A percentile compares a stretch with the other conserved stretches of the same genome.
Evolutionary conservation across 257 asterid genomes (phyloP).

Genomic region (Catharanthus roseus): DNA sequence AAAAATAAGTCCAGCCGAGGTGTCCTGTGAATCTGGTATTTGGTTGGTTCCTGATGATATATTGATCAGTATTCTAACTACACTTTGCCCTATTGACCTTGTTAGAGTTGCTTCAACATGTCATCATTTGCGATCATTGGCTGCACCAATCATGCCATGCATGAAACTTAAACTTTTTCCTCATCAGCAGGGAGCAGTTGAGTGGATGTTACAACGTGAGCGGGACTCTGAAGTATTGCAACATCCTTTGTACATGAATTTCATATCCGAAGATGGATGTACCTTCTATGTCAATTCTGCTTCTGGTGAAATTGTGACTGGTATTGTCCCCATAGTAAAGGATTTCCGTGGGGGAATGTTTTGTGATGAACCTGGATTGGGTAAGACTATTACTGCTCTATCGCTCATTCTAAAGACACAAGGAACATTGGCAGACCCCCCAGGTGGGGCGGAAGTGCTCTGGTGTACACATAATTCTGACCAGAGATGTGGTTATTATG

Average conservation of each 20-base stretch:
- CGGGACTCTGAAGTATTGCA: slow-evolving; percentile 43
- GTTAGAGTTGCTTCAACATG: slow-evolving; percentile 68
- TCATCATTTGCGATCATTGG: slow-evolving; percentile 63
- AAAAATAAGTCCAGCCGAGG: slow-evolving; percentile 47
- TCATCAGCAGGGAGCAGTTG: slow-evolving; percentile 94
- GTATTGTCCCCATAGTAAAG: slow-evolving; percentile 45
- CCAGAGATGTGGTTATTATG: slow-evolving; percentile 83
- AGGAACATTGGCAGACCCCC: slow-evolving; percentile 77
- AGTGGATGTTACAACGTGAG: slow-evolving; percentile 95
- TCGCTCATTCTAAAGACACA: slow-evolving; percentile 82
- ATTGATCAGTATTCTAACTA: slow-evolving; percentile 49
- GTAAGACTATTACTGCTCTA: slow-evolving; percentile 92
- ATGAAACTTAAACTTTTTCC: slow-evolving; percentile 89
- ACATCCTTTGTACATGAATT: slow-evolving; percentile 72
- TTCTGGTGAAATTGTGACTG: slow-evolving; percentile 69
- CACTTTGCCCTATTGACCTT: slow-evolving; percentile 64
- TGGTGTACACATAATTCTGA: slow-evolving; percentile 75
- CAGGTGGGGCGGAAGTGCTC: slow-evolving; percentile 51
- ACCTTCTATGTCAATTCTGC: slow-evolving; percentile 55
- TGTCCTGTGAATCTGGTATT: slow-evolving; percentile 48
- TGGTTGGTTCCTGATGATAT: slow-evolving; percentile 74
- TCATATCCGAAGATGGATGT: slow-evolving; percentile 67
- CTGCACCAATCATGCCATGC: slow-evolving; percentile 88
- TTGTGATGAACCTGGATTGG: slow-evolving; percentile 99
- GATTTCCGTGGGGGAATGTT: slow-evolving; percentile 96